phyloP scores from a whole-genome alignment of 345 rosid genomes.

The Brassica juncea region DNA sequence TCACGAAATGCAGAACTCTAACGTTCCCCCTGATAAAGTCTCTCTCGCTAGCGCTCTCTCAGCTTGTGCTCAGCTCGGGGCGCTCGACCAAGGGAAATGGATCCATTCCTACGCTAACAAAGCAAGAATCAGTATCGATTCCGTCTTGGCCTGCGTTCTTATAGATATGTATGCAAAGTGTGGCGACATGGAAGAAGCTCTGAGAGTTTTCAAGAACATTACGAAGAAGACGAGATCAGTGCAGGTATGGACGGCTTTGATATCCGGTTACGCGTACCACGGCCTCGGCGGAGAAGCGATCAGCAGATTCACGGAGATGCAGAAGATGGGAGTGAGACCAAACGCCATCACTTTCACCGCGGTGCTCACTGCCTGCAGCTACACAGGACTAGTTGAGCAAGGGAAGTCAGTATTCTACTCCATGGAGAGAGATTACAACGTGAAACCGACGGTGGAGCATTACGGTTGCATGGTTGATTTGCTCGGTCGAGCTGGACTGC shows the following conservation, averaged over 20 bases:
- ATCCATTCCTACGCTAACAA: slow-evolving; percentile 55
- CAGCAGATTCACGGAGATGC: slow-evolving; percentile 54
- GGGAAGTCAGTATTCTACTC: slow-evolving; percentile 56
- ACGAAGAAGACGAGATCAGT: slow-evolving; percentile 43
- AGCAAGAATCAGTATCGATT: slow-evolving; percentile 39
- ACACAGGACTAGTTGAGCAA: slow-evolving; percentile 58
- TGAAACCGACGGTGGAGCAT: slow-evolving; percentile 69
- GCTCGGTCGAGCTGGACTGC: slow-evolving; percentile 69
- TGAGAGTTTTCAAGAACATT: slow-evolving; percentile 43
- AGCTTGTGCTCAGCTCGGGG: slow-evolving; percentile 76
- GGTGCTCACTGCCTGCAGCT: slow-evolving; percentile 69
- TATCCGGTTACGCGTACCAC: slow-evolving; percentile 64
- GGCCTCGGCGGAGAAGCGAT: slow-evolving; percentile 68
- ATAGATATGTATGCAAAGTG: slow-evolving; percentile 77
- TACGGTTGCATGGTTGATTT: slow-evolving; percentile 84
- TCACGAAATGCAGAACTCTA: slow-evolving; percentile 63
- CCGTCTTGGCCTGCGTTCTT: slow-evolving; percentile 56
- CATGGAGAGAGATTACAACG: slow-evolving; percentile 47
- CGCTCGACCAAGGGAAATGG: slow-evolving; percentile 80
- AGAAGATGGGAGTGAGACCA: slow-evolving; percentile 58
- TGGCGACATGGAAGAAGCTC: slow-evolving; percentile 63
- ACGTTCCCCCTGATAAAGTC: slow-evolving; percentile 59
- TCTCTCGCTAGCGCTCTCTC: slow-evolving; percentile 54
- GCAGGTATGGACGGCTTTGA: slow-evolving; percentile 64
- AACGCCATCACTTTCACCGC: slow-evolving; percentile 68